Conservation (phyloP, 352 stramenopile genomes). For the Globisporangium uncinulatum region DNA sequence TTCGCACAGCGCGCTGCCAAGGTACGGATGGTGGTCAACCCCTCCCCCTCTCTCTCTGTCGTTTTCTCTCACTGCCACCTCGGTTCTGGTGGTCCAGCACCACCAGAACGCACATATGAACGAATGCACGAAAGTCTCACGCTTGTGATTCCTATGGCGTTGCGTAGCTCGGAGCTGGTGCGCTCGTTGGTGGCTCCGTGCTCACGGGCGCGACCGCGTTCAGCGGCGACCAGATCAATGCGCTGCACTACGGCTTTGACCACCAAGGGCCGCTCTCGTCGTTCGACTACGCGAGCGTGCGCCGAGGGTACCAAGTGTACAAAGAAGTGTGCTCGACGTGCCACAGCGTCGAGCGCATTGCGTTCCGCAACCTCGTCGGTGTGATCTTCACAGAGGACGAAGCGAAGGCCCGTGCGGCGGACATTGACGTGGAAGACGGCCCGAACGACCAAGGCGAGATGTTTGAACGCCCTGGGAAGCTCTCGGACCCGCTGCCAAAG, state of each 20-base stretch:
- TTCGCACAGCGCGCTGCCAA: slow-evolving; percentile 72
- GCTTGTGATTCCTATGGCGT: neutral
- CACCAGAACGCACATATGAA: neutral
- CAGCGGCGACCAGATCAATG: slow-evolving; percentile 85
- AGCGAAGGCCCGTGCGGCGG: slow-evolving; percentile 87
- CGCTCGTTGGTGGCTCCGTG: slow-evolving; percentile 66
- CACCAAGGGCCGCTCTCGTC: slow-evolving; percentile 80
- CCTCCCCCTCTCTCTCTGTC: neutral
- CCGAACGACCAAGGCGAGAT: slow-evolving; percentile 98
- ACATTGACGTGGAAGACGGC: slow-evolving; percentile 96
- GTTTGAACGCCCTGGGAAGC: slow-evolving; percentile 98
- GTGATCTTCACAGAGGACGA: slow-evolving; percentile 94
- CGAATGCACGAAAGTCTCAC: neutral
- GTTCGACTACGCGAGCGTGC: slow-evolving; percentile 92
- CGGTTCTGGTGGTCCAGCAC: neutral
- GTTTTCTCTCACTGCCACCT: neutral
- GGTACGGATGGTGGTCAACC: slow-evolving; percentile 23
- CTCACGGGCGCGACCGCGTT: slow-evolving; percentile 76
- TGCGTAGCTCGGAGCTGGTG: slow-evolving; percentile 53
- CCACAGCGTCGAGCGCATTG: slow-evolving; percentile 95
- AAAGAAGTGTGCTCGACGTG: slow-evolving; percentile 98
- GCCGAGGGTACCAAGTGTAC: slow-evolving; percentile 99
- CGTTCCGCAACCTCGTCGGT: slow-evolving; percentile 97
- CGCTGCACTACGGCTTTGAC: slow-evolving; percentile 86
- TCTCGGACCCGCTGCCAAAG: slow-evolving; percentile 93